Conservation (phyloP, 192 early-diverging fungal species). For the Backusella tarrabulga region DNA sequence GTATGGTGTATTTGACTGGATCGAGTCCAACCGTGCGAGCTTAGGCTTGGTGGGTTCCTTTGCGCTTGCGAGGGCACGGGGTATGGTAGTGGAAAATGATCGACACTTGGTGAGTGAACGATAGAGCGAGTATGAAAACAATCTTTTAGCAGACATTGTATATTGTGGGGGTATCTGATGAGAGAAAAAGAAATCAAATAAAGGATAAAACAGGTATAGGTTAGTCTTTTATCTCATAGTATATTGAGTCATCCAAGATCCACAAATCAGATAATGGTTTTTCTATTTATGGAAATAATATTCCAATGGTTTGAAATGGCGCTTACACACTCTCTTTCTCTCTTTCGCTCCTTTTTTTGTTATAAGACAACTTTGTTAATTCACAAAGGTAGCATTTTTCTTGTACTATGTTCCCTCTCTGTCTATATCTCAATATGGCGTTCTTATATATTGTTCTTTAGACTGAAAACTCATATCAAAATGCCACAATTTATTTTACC, state of each 20-base stretch:
- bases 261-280: slow-evolving; percentile 1
- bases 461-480: not conserved
- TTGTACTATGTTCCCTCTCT: too few species aligned
- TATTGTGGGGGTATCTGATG: not conserved
- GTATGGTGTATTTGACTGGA: slow-evolving; percentile 39
- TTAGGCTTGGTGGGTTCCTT: not conserved
- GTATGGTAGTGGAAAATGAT: not conserved
- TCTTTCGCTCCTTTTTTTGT: not conserved
- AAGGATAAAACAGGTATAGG: not conserved
- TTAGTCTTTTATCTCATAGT: not conserved
- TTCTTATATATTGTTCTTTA: not conserved
- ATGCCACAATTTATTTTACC: not conserved
- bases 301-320: slow-evolving; percentile 1
- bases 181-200: not conserved
- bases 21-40: slow-evolving; percentile 3
- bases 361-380: not conserved
- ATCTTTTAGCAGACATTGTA: not conserved
- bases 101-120: not conserved
- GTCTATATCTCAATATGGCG: too few species aligned
- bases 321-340: not conserved
- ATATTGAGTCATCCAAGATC: slow-evolving; percentile 2
- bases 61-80: not conserved
- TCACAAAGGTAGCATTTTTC: not conserved
- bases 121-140: not conserved
- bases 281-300: not conserved